Conservation (phyloP, 2,329 filamentous ascomycete species). For the Fusarium sp. region DNA sequence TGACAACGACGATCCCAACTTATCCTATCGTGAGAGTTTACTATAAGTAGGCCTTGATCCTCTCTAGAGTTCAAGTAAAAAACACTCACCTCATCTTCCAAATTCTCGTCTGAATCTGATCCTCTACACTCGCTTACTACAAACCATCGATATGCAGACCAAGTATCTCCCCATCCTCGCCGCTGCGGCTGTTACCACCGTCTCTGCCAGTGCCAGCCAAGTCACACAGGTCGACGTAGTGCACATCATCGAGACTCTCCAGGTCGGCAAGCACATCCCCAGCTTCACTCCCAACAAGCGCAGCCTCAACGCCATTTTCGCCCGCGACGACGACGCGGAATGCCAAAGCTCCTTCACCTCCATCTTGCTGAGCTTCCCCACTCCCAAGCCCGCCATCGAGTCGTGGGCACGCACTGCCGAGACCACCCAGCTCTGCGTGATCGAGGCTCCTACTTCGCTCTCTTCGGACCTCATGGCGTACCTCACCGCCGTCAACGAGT, state of each 20-base stretch:
- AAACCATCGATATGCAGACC: slow-evolving; percentile 22
- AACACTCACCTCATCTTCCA: background rate
- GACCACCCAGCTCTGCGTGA: slow-evolving; percentile 20
- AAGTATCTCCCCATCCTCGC: slow-evolving; percentile 22
- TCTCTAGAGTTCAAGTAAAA: background rate
- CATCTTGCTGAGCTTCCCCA: slow-evolving; percentile 11
- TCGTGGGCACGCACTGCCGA: background rate
- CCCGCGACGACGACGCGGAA: slow-evolving; percentile 9
- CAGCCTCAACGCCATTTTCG: slow-evolving; percentile 21
- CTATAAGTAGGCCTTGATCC: slow-evolving; percentile 13
- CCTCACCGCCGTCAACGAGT: slow-evolving; percentile 22
- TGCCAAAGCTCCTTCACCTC: slow-evolving; percentile 22
- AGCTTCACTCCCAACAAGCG: slow-evolving; percentile 32
- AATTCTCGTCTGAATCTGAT: background rate
- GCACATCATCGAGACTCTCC: slow-evolving; percentile 33
- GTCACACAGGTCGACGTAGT: slow-evolving; percentile 28
- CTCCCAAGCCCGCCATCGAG: slow-evolving; percentile 1
- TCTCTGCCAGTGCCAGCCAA: slow-evolving; percentile 10
- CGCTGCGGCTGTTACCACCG: slow-evolving; percentile 20
- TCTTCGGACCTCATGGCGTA: slow-evolving; percentile 27
- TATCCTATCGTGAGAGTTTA: background rate
- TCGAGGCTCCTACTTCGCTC: slow-evolving; percentile 24
- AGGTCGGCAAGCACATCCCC: slow-evolving; percentile 23
- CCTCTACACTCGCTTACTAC: background rate
- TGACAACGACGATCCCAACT: background rate